phyloP scores from a whole-genome alignment of 1,139 yeast species.

The Kazachstania sp. region DNA sequence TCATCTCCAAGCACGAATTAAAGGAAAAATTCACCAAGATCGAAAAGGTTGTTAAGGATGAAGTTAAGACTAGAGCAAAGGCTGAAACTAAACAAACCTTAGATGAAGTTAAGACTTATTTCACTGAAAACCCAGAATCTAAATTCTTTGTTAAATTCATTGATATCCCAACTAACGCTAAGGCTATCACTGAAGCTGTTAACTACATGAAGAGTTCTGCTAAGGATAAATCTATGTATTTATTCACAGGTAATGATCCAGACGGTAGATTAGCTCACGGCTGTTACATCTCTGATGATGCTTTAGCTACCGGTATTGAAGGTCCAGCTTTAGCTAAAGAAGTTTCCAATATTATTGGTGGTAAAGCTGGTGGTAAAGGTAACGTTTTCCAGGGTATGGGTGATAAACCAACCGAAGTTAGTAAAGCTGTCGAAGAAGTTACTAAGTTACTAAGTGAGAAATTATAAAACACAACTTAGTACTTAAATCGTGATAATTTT shows the following conservation, averaged over 20 bases:
- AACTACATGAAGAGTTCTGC: constrained; percentile 72
- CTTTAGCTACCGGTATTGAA: constrained; percentile 60
- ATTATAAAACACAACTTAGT: constrained; percentile 1
- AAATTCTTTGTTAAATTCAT: constrained; percentile 58
- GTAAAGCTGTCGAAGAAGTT: constrained; percentile 65
- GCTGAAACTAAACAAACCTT: constrained; percentile 75
- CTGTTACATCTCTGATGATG: constrained; percentile 71
- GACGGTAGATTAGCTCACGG: constrained; percentile 88
- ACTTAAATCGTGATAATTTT: neutral
- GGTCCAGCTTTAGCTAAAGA: constrained; percentile 68
- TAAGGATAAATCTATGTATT: constrained; percentile 68
- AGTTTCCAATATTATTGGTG: constrained; percentile 75
- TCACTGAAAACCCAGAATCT: constrained; percentile 42
- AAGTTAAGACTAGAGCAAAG: constrained; percentile 77
- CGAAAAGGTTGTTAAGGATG: constrained; percentile 83
- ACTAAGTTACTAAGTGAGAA: constrained; percentile 38
- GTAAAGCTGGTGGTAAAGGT: constrained; percentile 98
- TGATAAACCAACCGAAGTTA: constrained; percentile 61
- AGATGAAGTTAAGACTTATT: constrained; percentile 70
- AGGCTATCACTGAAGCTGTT: constrained; percentile 89
- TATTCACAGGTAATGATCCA: constrained; percentile 61
- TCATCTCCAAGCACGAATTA: constrained; percentile 67
- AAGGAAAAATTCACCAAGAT: constrained; percentile 66
- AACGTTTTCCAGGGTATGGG: constrained; percentile 97
- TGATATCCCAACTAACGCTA: constrained; percentile 72